Conservation (phyloP, 441 rosid species). For the Manihot esculenta region DNA sequence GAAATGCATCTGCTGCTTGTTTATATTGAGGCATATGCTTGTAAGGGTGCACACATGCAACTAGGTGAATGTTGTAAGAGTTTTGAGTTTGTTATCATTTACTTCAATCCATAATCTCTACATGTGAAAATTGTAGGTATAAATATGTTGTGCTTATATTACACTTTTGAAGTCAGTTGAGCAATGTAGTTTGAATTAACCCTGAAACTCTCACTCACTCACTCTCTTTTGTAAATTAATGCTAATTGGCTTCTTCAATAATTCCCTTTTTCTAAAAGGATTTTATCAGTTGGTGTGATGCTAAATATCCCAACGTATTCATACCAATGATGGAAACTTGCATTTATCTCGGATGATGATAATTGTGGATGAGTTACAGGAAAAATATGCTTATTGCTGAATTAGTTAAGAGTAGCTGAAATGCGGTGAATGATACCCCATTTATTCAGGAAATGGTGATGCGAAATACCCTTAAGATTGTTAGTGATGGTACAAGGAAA, state of each 20-base stretch:
- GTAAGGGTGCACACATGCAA: conserved; percentile 36
- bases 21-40: conserved; percentile 48
- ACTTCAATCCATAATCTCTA: conserved; percentile 24
- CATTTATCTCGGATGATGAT: too few species aligned
- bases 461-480: not conserved
- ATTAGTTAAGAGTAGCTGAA: not conserved
- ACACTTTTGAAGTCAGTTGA: conserved; percentile 32
- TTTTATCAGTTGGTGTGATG: too few species aligned
- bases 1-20: conserved; percentile 50
- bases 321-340: too few species aligned
- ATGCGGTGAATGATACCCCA: not conserved
- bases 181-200: conserved; percentile 27
- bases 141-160: conserved; percentile 38
- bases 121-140: conserved; percentile 55
- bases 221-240: not conserved
- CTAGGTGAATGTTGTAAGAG: conserved; percentile 34
- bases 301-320: too few species aligned
- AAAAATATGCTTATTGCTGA: not conserved
- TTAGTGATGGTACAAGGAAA: not conserved
- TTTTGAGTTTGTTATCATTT: conserved; percentile 38
- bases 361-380: not conserved
- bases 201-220: conserved; percentile 8
- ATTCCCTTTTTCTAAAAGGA: not conserved
- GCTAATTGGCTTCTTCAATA: not conserved
- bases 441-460: not conserved